Base-by-base conservation (phyloP, 169 alveolate species). In the Eimeria necatrix region DNA sequence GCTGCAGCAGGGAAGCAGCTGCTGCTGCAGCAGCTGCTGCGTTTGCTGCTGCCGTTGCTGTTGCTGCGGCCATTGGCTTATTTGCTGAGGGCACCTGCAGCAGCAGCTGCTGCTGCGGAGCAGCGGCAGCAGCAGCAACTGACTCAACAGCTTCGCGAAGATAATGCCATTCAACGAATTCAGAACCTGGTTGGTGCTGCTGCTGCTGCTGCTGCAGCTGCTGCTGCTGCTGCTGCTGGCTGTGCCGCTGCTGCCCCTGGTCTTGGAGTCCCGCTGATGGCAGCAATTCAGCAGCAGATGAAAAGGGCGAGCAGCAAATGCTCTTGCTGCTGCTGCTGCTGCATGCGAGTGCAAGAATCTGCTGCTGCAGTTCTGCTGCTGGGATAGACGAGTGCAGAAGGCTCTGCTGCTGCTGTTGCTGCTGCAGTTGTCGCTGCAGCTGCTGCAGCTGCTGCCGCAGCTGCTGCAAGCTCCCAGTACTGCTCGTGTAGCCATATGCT, bases 181-280 rank as follows among this genome's bases (percentile, higher is more conserved):
- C 84, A 14, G 14, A 56, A 8, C 64, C 84, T 24, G 51, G 61
- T 3, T 4, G 61, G 60, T 74, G 61, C 61, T 74, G 61, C 16
- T 74, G 86, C 61, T 48, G 60, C 86, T 76, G 86, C 86, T 76
- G 64, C 60, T 76, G 86, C 32, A 4, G n/a, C 61, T 76, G 80
- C 80, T 70, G 80, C 80, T 18, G 51, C 80, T 70, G 80, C 80
- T 70, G 80, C 18, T 24, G 80, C 80, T 20, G 49, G 48, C 49
- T 70, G 80, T n/a, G 51, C 12, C 3, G 80, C 18, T n/a, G 80
- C 49, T n/a, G n/a, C n/a, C n/a, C n/a, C n/a, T n/a, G n/a, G n/a
- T n/a, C n/a, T n/a, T n/a, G n/a, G n/a, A n/a, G n/a, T n/a, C n/a
- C n/a, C 14, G 64, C 64, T 56, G 64, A 14, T 9, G 49, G 80